Conservation (phyloP, 2,329 filamentous ascomycete species). For the Sporothrix dimorphospora region DNA sequence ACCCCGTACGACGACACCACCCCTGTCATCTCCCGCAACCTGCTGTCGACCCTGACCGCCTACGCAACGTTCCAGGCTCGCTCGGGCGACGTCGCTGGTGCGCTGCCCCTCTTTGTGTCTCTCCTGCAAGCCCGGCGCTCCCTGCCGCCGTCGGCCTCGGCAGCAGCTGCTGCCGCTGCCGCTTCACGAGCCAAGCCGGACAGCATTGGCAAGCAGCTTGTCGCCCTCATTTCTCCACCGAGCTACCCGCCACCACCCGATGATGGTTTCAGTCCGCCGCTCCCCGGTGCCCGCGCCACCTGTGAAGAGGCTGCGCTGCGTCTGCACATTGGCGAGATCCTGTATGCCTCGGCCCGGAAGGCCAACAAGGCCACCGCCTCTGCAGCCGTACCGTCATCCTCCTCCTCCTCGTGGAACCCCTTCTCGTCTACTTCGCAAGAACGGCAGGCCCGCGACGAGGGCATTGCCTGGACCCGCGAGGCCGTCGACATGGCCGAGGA, state of each 20-base stretch:
- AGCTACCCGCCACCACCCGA: slow-evolving; percentile 70
- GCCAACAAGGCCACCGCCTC: slow-evolving; percentile 55
- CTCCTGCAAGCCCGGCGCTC: slow-evolving; percentile 76
- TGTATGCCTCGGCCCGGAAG: slow-evolving; percentile 61
- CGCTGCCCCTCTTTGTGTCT: slow-evolving; percentile 84
- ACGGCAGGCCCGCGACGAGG: slow-evolving; percentile 59
- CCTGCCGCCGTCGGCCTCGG: slow-evolving; percentile 45
- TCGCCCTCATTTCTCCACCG: slow-evolving; percentile 25
- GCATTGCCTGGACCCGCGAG: slow-evolving; percentile 86
- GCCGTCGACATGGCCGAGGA: slow-evolving; percentile 80
- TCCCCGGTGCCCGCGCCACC: slow-evolving; percentile 64
- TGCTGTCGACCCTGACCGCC: slow-evolving; percentile 74
- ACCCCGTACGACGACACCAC: slow-evolving; percentile 36
- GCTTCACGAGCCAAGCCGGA: background rate
- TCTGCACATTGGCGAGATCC: slow-evolving; percentile 90
- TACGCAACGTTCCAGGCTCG: slow-evolving; percentile 78
- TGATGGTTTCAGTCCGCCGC: slow-evolving; percentile 69
- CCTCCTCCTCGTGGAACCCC: slow-evolving; percentile 71
- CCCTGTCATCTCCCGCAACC: slow-evolving; percentile 62
- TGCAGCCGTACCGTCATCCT: slow-evolving; percentile 80
- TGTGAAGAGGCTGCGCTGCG: slow-evolving; percentile 87
- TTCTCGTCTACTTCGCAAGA: slow-evolving; percentile 56
- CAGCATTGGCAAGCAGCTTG: slow-evolving; percentile 5
- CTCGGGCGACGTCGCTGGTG: slow-evolving; percentile 64
- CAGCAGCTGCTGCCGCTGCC: slow-evolving; percentile 24